Evolutionary conservation across 441 rosid species (phyloP).

Genomic region (Viola pubescens): DNA sequence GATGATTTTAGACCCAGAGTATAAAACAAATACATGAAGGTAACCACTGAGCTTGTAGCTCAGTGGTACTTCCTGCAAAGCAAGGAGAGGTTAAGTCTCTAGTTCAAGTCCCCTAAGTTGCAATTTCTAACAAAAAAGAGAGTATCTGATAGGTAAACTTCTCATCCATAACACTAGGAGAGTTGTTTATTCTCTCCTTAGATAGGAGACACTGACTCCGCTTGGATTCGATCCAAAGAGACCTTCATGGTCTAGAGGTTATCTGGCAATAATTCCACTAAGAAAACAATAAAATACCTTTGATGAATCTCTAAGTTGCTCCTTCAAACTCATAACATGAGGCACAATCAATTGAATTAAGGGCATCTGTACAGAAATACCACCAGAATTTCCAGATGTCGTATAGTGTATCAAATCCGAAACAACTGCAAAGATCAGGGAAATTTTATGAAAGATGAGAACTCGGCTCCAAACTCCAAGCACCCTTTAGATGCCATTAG

Average conservation of each 20-base stretch:
- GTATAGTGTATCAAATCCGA: conserved; percentile 94
- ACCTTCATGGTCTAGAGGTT: neutral
- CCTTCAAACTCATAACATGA: conserved; percentile 77
- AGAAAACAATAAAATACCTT: conserved; percentile 48
- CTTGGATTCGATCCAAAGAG: neutral
- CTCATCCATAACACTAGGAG: no score
- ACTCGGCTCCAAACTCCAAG: conserved; percentile 2
- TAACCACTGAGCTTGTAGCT: no score
- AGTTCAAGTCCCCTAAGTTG: no score
- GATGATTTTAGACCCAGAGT: no score
- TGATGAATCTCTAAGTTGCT: conserved; percentile 72
- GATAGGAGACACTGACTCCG: no score
- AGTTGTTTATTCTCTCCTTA: no score
- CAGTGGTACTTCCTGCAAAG: no score
- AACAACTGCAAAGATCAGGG: conserved; percentile 50
- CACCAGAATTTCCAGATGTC: conserved; percentile 72
- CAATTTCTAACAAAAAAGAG: no score
- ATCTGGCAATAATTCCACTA: neutral
- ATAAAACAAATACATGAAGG: no score
- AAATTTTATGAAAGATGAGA: conserved; percentile 12
- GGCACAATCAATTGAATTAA: conserved; percentile 93
- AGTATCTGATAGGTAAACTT: no score
- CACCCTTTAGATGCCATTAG: neutral
- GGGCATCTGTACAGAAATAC: conserved; percentile 71
- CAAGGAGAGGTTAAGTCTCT: no score